Percentiles rank a stretch among this genome's conserved stretches.
These are phyloP conservation scores for Colletotrichum paranaense DNA, from an alignment of 2,329 filamentous ascomycete species.

Conservation along the genomic window DNA sequence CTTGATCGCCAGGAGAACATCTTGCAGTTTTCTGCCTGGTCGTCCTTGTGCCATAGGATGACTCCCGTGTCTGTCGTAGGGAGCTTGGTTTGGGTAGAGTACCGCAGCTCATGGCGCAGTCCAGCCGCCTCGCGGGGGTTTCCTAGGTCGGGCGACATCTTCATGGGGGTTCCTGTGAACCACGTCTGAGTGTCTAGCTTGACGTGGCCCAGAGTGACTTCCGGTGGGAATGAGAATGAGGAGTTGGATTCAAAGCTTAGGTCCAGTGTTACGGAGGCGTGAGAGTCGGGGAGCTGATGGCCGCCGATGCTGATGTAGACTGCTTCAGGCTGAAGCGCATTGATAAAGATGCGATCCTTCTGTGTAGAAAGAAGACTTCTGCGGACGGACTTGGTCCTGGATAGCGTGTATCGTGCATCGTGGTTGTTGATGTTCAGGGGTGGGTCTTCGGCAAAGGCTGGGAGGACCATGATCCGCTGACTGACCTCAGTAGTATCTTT, in stretches of 20 bases:
- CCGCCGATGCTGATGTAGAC: conserved; percentile 62
- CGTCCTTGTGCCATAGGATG: conserved; percentile 54
- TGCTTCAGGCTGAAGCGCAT: conserved; percentile 58
- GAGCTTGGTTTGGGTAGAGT: conserved; percentile 57
- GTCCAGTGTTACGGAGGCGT: conserved; percentile 54
- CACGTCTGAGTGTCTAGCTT: conserved; percentile 65
- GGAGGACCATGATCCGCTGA: conserved; percentile 63
- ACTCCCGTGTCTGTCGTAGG: conserved; percentile 47
- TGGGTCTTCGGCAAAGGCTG: conserved; percentile 59
- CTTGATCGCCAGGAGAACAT: conserved; percentile 19
- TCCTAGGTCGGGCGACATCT: conserved; percentile 61
- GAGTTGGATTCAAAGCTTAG: conserved; percentile 59
- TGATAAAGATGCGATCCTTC: conserved; percentile 59
- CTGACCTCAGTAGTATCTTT: conserved; percentile 52
- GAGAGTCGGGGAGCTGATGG: conserved; percentile 52
- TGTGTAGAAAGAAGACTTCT: conserved; percentile 63
- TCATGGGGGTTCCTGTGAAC: conserved; percentile 59
- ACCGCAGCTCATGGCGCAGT: conserved; percentile 50
- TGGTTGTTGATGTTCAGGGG: conserved; percentile 60
- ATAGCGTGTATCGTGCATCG: conserved; percentile 61
- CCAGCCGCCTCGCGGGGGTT: conserved; percentile 51
- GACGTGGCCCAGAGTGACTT: conserved; percentile 57
- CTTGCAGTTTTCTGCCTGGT: conserved; percentile 41
- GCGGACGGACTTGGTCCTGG: conserved; percentile 63
- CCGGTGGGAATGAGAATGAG: conserved; percentile 56